A percentile compares a stretch with the other conserved stretches of the same genome.
phyloP scores from a whole-genome alignment of 1,284 basidiomycete species.

The Ceratobasidium sp. region DNA sequence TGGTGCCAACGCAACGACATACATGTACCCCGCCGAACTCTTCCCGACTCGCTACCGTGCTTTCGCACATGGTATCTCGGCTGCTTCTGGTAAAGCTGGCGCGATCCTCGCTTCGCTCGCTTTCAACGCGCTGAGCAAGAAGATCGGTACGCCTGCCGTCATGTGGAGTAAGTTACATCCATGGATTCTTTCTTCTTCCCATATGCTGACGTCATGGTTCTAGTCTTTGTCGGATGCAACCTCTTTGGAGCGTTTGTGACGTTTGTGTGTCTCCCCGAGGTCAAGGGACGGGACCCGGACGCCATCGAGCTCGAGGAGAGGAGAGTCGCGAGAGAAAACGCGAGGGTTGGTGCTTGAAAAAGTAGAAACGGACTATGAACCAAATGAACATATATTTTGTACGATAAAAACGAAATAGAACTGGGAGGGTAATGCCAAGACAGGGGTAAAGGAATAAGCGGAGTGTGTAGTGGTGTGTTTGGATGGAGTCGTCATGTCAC shows the following conservation, averaged over 20 bases:
- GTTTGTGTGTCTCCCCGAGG: conserved; percentile 37
- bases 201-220: not conserved
- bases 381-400: not conserved
- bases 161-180: conserved; percentile 42
- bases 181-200: conserved; percentile 35
- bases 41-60: conserved; percentile 59
- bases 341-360: not conserved
- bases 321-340: conserved; percentile 3
- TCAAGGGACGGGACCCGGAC: conserved; percentile 40
- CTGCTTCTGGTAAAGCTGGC: conserved; percentile 57
- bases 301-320: conserved; percentile 35
- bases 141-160: conserved; percentile 42
- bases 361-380: not conserved
- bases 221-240: conserved; percentile 68
- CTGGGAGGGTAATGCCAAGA: no score
- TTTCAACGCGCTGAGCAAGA: conserved; percentile 48
- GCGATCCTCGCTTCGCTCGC: conserved; percentile 55
- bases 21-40: conserved; percentile 55
- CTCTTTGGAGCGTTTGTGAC: conserved; percentile 56
- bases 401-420: not conserved
- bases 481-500: not conserved
- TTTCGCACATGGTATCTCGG: conserved; percentile 56
- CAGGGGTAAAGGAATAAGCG: not conserved
- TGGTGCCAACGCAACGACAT: conserved; percentile 63
- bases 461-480: not conserved